phyloP scores from a whole-genome alignment of 208 protist species.

The Naegleria gruberi region DNA sequence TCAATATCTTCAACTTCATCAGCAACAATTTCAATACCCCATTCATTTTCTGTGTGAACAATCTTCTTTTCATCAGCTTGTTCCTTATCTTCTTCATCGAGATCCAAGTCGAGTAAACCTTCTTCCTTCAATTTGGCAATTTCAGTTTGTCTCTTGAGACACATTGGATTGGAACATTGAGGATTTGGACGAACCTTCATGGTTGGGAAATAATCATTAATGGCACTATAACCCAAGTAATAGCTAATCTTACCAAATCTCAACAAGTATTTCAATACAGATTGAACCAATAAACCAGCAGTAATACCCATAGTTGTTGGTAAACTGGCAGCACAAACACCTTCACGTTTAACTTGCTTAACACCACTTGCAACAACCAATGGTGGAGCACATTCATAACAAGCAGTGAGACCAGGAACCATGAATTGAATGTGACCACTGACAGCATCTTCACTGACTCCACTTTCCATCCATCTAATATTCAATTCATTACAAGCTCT shows the following conservation, averaged over 20 bases:
- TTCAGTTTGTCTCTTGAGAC: not conserved
- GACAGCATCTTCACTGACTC: slow-evolving; percentile 90
- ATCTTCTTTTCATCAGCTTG: not conserved
- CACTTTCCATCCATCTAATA: slow-evolving; percentile 87
- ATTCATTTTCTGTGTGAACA: not conserved
- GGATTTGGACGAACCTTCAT: slow-evolving; percentile 78
- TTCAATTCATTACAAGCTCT: slow-evolving; percentile 72
- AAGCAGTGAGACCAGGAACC: slow-evolving; percentile 73
- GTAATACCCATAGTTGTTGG: slow-evolving; percentile 93
- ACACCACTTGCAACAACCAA: slow-evolving; percentile 79
- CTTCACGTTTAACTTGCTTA: slow-evolving; percentile 81
- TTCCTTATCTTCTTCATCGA: not conserved
- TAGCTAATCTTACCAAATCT: slow-evolving; percentile 56
- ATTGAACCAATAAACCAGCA: slow-evolving; percentile 87
- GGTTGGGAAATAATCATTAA: slow-evolving; percentile 84
- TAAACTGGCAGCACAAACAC: slow-evolving; percentile 90
- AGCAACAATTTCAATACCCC: slow-evolving; percentile 4
- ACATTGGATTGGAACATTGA: slow-evolving; percentile 48
- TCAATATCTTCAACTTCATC: not conserved
- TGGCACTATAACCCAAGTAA: slow-evolving; percentile 88
- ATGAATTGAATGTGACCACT: slow-evolving; percentile 94
- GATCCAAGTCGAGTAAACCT: not conserved
- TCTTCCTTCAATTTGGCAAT: not conserved
- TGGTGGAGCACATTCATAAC: slow-evolving; percentile 82
- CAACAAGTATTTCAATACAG: slow-evolving; percentile 84